Conservation (phyloP, 2,329 filamentous ascomycete genomes). For the Achaetomium macrosporum region DNA sequence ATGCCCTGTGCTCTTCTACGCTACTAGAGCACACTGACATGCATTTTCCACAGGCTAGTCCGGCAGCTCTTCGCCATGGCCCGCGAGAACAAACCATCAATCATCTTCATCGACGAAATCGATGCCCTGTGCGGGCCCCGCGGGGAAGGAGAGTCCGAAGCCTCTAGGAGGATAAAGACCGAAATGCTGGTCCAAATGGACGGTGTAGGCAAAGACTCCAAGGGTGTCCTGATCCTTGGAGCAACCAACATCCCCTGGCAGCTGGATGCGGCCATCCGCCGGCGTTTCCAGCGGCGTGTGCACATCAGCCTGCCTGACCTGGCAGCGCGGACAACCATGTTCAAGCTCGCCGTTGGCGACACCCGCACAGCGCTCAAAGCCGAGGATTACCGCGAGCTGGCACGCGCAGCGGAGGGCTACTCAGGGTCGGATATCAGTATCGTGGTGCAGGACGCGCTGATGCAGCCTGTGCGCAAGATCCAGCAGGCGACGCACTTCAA, state of each 20-base stretch:
- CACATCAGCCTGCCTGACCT: constrained; percentile 90
- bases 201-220: constrained; percentile 92
- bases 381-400: constrained; percentile 74
- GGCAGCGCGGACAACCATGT: constrained; percentile 86
- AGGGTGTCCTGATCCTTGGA: constrained; percentile 87
- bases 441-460: constrained; percentile 89
- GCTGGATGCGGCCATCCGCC: constrained; percentile 88
- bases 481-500: constrained; percentile 98
- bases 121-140: constrained; percentile 93
- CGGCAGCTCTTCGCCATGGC: constrained; percentile 98
- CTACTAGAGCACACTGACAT: constrained; percentile 23
- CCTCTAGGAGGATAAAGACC: constrained; percentile 95
- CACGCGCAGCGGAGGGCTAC: constrained; percentile 82
- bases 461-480: constrained; percentile 96
- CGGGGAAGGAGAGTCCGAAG: constrained; percentile 93
- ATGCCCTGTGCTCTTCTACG: not conserved
- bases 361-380: constrained; percentile 79
- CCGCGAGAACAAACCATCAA: constrained; percentile 93
- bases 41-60: constrained; percentile 59
- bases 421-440: constrained; percentile 95
- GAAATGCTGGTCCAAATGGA: constrained; percentile 99
- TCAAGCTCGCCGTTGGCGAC: constrained; percentile 87
- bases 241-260: constrained; percentile 99
- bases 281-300: constrained; percentile 91
- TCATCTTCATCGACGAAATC: constrained; percentile 98